Evolutionary conservation across 257 asterid species (phyloP).

Genomic region (Nicotiana obtusifolia): DNA sequence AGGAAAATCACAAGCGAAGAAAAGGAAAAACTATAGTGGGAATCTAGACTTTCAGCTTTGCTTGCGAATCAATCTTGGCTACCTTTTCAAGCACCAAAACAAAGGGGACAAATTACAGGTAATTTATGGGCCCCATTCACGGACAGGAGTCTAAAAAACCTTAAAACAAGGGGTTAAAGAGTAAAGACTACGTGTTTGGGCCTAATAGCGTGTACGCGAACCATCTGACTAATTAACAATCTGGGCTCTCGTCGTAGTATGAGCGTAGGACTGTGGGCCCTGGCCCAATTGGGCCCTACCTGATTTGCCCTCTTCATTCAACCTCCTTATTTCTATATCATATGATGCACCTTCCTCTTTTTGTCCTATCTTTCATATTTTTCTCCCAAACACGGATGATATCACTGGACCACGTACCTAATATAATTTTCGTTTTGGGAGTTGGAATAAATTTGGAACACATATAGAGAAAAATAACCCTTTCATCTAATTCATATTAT

Average conservation of each 20-base stretch:
- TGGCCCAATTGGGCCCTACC: neutral
- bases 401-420: neutral
- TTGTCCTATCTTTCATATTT: neutral
- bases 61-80: neutral
- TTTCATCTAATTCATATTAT: too few relatives aligned
- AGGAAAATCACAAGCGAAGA: neutral
- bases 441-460: neutral
- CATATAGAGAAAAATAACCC: too few relatives aligned
- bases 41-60: neutral
- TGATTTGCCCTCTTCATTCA: neutral
- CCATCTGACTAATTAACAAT: neutral
- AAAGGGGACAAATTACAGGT: neutral
- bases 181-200: slow-evolving; percentile 1
- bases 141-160: neutral
- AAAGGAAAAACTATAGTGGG: neutral
- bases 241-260: neutral
- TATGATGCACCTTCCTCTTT: neutral
- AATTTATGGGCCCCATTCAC: neutral
- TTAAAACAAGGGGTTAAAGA: neutral
- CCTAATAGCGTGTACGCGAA: neutral
- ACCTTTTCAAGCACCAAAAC: neutral
- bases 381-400: neutral
- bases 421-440: neutral
- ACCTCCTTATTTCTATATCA: neutral
- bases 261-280: neutral